Evolutionary conservation across 306 rosid genomes (phyloP), one percentile per base, ranked within the genome.

Genomic region (Albizia julibrissin): DNA sequence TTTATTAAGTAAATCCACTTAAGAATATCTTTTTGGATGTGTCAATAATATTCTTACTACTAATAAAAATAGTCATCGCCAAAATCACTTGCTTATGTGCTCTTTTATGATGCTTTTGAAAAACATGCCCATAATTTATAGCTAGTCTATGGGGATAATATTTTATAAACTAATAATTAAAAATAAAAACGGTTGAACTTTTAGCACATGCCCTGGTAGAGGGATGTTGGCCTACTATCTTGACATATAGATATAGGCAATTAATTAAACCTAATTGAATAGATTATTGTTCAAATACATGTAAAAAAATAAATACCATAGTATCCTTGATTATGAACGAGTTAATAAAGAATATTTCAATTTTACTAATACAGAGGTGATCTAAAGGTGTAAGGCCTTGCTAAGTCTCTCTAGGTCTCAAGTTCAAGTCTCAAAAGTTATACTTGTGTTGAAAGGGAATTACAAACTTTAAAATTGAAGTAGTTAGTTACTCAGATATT

Each of bases 191-290:
- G 54, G 22, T 68, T 39, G 59, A 40, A 52, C 76, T 75, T 81
- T 81, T 40, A 74, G 69, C 84, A 81, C 69, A 70, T 75, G 80
- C 29, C 29, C 27, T 39, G 59, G 3, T 37, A 14, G 56, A 29
- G 73, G 34, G 58, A 46, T 72, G 59, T 44, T 72, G 74, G 33
- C 39, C 40, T 26, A 43, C 37, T 6, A 24, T 43, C 75, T 43
- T 24, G 8, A 43, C 16, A 24, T 43, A n/a, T 19, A 56, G 62
- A 70, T 12, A 43, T 29, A 70, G 56, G 75, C 75, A 22, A 0
- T 69, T 5, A 72, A 44, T 44, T 44, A 46, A n/a, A 72, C 15
- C 6, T 72, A 13, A 31, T 15, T 44, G 59, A 26, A 72, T 72
- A 24, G 8, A 14, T 24, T 44, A 44, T 27, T 26, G 8, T 26